phyloP scores from a whole-genome alignment of 2,329 filamentous ascomycete genomes.

The Alternaria infectoria region DNA sequence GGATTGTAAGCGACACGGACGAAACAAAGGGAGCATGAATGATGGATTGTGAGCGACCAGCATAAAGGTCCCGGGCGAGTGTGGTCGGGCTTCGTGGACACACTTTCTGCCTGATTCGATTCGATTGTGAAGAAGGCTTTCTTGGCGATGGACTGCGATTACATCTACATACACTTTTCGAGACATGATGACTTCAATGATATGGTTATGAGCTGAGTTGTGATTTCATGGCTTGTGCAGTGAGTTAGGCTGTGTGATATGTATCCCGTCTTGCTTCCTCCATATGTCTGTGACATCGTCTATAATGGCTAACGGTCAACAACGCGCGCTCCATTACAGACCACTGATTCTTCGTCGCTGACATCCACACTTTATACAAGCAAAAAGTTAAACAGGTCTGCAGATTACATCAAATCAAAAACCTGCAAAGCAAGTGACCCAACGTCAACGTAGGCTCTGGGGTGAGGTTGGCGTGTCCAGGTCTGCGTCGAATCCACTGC shows the following conservation, averaged over 20 bases:
- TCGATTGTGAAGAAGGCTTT: constrained; percentile 1
- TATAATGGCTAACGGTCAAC: neutral
- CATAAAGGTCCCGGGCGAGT: neutral
- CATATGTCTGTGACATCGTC: neutral
- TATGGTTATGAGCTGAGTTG: neutral
- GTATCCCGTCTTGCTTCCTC: neutral
- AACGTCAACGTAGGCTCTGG: neutral
- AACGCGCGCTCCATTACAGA: neutral
- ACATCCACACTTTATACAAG: neutral
- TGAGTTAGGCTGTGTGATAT: neutral
- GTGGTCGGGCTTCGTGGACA: neutral
- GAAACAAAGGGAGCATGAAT: neutral
- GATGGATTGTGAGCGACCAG: neutral
- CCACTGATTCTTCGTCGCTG: neutral
- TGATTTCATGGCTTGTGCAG: neutral
- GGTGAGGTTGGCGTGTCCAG: neutral
- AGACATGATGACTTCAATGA: constrained; percentile 6
- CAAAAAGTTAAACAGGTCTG: neutral
- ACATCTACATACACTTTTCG: constrained; percentile 3
- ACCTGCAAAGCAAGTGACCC: neutral
- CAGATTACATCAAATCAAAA: neutral
- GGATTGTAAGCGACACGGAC: constrained; percentile 6
- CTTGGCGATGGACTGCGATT: constrained; percentile 6
- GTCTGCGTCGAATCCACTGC: neutral
- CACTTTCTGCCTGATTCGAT: neutral